Evolutionary conservation across 441 rosid species (phyloP).

Genomic region (Erysimum cheiri): DNA sequence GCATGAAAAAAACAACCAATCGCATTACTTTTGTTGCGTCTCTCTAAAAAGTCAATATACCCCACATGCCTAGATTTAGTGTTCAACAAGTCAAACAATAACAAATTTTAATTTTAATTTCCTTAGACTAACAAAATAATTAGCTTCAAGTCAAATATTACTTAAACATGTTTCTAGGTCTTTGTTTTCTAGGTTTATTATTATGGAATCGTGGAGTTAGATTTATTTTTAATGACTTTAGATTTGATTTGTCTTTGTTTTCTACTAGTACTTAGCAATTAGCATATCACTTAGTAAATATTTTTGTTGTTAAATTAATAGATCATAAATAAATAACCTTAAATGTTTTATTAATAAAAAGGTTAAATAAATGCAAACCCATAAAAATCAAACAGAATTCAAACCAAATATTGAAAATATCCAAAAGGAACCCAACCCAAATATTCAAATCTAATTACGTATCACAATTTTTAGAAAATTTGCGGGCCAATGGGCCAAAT

Average conservation of each 20-base stretch:
- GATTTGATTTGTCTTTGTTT: neutral
- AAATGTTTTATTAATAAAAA: neutral
- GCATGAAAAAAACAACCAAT: neutral
- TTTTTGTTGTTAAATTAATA: neutral
- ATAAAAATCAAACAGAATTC: too few species aligned
- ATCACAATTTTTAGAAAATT: neutral
- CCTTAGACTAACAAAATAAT: neutral
- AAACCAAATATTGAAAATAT: too few species aligned
- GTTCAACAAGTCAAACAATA: slow-evolving; percentile 4
- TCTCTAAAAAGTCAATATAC: neutral
- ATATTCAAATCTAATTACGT: too few species aligned
- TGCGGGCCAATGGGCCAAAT: slow-evolving; percentile 11
- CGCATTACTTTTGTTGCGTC: too few species aligned
- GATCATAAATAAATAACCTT: neutral
- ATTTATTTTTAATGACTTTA: neutral
- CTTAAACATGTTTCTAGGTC: neutral
- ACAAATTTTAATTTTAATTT: neutral
- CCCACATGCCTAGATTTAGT: slow-evolving; percentile 19
- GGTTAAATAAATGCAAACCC: too few species aligned
- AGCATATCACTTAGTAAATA: neutral
- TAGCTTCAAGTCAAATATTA: slow-evolving; percentile 1
- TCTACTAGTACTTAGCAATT: too few species aligned
- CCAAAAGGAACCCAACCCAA: too few species aligned
- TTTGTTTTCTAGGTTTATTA: neutral
- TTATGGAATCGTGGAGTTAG: neutral